phyloP scores from a whole-genome alignment of 331 rosid genomes.

The Quercus lobata region DNA sequence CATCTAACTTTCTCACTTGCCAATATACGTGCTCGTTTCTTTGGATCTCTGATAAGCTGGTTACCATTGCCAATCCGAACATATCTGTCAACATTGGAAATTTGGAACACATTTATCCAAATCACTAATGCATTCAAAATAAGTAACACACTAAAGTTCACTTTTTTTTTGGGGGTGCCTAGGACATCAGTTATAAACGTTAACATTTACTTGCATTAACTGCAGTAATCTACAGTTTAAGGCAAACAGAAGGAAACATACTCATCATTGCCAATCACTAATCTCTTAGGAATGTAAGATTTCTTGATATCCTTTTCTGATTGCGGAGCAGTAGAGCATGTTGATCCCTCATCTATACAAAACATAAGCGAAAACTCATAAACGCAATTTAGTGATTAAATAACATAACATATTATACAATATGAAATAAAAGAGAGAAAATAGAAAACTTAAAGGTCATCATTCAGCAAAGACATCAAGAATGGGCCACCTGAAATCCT shows the following conservation, averaged over 20 bases:
- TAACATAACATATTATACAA: slow-evolving; percentile 1
- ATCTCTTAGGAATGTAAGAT: slow-evolving; percentile 71
- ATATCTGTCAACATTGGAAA: slow-evolving; percentile 52
- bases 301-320: slow-evolving; percentile 57
- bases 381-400: slow-evolving; percentile 5
- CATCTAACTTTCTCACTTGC: slow-evolving; percentile 96
- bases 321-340: slow-evolving; percentile 35
- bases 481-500: slow-evolving; percentile 63
- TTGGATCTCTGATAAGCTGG: slow-evolving; percentile 87
- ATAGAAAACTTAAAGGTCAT: background rate
- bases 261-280: slow-evolving; percentile 94
- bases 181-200: background rate
- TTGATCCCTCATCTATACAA: slow-evolving; percentile 59
- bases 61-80: slow-evolving; percentile 90
- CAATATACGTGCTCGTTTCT: slow-evolving; percentile 80
- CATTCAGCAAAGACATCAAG: background rate
- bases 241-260: slow-evolving; percentile 40
- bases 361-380: slow-evolving; percentile 13
- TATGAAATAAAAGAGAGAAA: background rate
- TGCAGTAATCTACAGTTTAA: slow-evolving; percentile 12
- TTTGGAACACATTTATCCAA: slow-evolving; percentile 8
- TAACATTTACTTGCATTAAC: slow-evolving; percentile 1
- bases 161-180: background rate
- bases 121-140: slow-evolving; percentile 1
- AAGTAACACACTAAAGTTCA: slow-evolving; percentile 5